Percentiles rank a stretch among this genome's conserved stretches.
Evolutionary conservation across 768 basidiomycete species (phyloP).

Genomic region (Fistulinella prunicolor): DNA sequence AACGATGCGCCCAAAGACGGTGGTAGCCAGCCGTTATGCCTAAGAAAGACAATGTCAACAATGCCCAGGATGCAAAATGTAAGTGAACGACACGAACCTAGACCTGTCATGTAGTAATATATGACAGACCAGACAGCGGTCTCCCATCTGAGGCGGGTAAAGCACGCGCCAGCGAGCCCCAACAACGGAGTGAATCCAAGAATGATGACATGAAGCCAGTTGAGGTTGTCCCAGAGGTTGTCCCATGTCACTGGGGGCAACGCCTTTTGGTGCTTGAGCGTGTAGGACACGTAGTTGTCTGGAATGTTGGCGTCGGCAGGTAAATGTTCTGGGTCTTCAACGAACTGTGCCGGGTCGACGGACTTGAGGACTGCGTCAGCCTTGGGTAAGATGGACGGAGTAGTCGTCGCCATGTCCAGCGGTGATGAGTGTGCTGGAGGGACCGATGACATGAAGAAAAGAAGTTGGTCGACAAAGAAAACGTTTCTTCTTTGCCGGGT

Average conservation of each 20-base stretch:
- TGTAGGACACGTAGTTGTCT: constrained; percentile 81
- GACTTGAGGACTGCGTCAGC: background rate
- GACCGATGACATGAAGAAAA: constrained; percentile 23
- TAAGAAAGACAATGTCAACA: constrained; percentile 15
- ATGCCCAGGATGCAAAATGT: background rate
- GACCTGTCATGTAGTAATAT: constrained; percentile 71
- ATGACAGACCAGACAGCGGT: constrained; percentile 64
- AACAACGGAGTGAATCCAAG: constrained; percentile 72
- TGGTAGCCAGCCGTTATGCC: constrained; percentile 91
- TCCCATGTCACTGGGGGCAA: constrained; percentile 65
- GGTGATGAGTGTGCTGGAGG: constrained; percentile 19
- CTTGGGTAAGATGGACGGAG: constrained; percentile 12
- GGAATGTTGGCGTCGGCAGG: constrained; percentile 62
- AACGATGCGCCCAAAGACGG: constrained; percentile 89
- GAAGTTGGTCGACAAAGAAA: constrained; percentile 20
- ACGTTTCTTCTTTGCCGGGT: background rate
- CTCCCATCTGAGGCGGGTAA: constrained; percentile 64
- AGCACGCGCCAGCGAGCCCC: constrained; percentile 67
- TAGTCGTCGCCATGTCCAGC: constrained; percentile 12
- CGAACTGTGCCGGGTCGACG: constrained; percentile 9
- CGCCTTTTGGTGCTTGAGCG: constrained; percentile 63
- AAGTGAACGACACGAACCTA: constrained; percentile 47
- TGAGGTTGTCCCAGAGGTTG: constrained; percentile 59
- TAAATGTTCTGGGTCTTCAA: constrained; percentile 27
- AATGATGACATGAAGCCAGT: constrained; percentile 74